phyloP scores from a whole-genome alignment of 139 green algal species.

The Ettlia oleoabundans region DNA sequence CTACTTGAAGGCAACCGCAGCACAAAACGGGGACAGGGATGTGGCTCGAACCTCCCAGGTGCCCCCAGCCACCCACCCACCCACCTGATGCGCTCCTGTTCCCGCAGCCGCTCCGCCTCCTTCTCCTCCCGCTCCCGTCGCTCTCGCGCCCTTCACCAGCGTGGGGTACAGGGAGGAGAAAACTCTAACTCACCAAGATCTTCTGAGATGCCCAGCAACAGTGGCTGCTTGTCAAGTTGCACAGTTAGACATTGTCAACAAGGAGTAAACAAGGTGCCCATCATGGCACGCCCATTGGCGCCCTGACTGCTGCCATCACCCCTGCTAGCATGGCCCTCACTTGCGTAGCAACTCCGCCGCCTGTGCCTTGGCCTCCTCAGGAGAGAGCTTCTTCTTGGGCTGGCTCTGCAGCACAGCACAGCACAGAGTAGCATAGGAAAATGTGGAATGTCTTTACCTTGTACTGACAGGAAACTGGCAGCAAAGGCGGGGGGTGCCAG shows the following conservation, averaged over 20 bases:
- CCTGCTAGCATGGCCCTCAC: conserved; percentile 11
- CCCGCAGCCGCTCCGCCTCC: conserved; percentile 71
- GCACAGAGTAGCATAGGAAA: not conserved
- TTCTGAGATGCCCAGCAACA: too few species aligned
- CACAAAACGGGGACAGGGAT: too few species aligned
- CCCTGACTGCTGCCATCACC: too few species aligned
- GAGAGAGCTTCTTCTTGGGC: conserved; percentile 71
- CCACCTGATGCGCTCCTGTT: conserved; percentile 68
- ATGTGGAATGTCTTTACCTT: not conserved
- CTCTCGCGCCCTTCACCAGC: conserved; percentile 44
- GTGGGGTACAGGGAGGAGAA: too few species aligned
- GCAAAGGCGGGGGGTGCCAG: too few species aligned
- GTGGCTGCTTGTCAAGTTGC: too few species aligned
- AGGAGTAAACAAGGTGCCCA: not conserved
- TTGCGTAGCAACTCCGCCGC: conserved; percentile 74
- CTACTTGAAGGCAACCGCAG: too few species aligned
- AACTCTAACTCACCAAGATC: too few species aligned
- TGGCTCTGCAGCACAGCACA: conserved; percentile 32
- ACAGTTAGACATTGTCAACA: too few species aligned
- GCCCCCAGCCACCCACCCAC: too few species aligned
- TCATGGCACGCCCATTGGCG: not conserved
- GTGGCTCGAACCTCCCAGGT: too few species aligned
- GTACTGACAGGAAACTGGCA: too few species aligned
- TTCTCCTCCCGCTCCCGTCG: conserved; percentile 76
- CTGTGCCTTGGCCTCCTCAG: conserved; percentile 78